Evolutionary conservation across 2,329 filamentous ascomycete genomes (phyloP).

Genomic region (Albifimbria verrucaria): DNA sequence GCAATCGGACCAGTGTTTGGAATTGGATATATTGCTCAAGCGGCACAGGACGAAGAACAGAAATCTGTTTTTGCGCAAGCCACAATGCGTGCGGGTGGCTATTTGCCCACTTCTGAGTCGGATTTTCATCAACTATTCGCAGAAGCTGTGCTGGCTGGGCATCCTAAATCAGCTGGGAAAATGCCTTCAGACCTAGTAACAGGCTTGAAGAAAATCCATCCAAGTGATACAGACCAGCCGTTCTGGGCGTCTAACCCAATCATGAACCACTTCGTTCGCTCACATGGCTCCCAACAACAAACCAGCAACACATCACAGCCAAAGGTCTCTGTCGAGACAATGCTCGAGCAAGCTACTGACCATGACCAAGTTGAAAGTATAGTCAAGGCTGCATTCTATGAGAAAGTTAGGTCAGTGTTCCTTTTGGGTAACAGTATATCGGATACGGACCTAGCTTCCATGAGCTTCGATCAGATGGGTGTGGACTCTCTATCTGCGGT

Average conservation of each 20-base stretch:
- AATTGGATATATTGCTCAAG: constrained; percentile 34
- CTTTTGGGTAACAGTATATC: neutral
- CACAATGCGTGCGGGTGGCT: neutral
- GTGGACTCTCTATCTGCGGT: neutral
- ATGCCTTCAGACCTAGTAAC: neutral
- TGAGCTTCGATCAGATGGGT: neutral
- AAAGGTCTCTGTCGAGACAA: neutral
- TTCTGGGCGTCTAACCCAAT: neutral
- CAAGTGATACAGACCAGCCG: neutral
- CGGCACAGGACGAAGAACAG: neutral
- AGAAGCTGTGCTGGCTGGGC: constrained; percentile 21
- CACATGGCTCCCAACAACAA: neutral
- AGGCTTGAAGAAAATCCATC: neutral
- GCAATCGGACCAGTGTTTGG: constrained; percentile 36
- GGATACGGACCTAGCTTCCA: neutral
- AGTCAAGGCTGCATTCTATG: neutral
- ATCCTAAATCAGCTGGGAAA: neutral
- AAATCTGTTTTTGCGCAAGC: too few relatives aligned
- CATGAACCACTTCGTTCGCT: neutral
- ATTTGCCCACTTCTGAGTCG: constrained; percentile 19
- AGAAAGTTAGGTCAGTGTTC: neutral
- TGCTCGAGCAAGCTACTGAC: neutral
- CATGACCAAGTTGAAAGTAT: neutral
- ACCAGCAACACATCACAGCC: neutral
- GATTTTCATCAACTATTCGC: constrained; percentile 28